Evolutionary conservation across 345 rosid genomes (phyloP), one percentile per base, ranked within the genome.

Genomic region (Citrus cavaleriei): DNA sequence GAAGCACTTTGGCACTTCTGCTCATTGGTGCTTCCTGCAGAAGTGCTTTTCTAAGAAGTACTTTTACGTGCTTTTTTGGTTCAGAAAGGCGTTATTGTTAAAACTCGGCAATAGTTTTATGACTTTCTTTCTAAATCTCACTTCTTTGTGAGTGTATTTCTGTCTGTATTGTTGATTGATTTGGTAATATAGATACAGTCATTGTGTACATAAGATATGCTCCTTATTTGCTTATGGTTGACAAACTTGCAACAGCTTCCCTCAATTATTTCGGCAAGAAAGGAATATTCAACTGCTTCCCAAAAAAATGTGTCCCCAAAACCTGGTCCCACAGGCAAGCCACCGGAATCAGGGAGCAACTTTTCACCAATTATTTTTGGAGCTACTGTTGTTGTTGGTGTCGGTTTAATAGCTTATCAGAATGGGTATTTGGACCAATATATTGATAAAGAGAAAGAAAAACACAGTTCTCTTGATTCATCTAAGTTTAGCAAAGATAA

Each of bases 391-490:
- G 80, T 87, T 34, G 87, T 78, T 46, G 86, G 90, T 82, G 92
- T 91, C 64, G 78, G 79, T 49, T 46, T 88, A 68, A 73, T 84
- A 21, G 95, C 92, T 0, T 92, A 92, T 81, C 91, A 77, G 77
- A 77, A 66, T 61, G 98, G 97, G 25, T 88, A 87, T 73, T 77
- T 91, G 75, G 98, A 93, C 76, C 73, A 85, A 28, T 85, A 84
- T 77, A 67, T 91, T 12, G 83, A 80, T 40, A 82, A 86, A 71
- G 82, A 84, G 73, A 76, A 68, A 69, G 79, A 85, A 70, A 76
- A 70, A 75, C 78, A 82, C 22, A 78, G 77, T 59, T 34, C 84
- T 79, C 60, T 49, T 60, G 80, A 81, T 83, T 55, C 79, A 10
- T 62, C 58, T 68, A 79, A 67, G 77, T 64, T 73, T 76, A 85